Percentiles rank a stretch among this genome's conserved stretches.
These are phyloP conservation scores for Trichoderma reesei DNA, from an alignment of 495 filamentous ascomycete genomes.

Conservation along the genomic window DNA sequence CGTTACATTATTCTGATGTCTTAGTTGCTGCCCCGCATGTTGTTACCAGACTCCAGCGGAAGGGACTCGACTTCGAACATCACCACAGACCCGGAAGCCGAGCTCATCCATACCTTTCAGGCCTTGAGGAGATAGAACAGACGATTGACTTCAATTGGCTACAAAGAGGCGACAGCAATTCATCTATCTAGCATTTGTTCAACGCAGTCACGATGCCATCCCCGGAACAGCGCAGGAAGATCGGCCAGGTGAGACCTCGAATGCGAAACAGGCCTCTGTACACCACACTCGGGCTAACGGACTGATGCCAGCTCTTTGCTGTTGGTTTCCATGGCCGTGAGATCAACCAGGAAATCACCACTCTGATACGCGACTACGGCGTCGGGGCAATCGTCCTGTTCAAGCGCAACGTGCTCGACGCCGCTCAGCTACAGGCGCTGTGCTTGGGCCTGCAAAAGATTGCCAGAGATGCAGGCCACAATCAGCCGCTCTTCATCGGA, in stretches of 20 bases:
- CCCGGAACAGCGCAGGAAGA: neutral
- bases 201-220: neutral
- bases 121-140: neutral
- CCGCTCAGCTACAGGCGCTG: neutral
- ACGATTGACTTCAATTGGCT: neutral
- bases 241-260: neutral
- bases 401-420: slow-evolving; percentile 5
- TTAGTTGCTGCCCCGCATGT: neutral
- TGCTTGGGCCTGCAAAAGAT: neutral
- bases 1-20: neutral
- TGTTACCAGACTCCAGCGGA: neutral
- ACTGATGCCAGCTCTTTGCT: neutral
- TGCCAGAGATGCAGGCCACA: neutral
- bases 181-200: neutral
- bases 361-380: neutral
- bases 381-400: neutral
- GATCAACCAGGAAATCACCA: neutral
- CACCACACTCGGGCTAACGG: neutral
- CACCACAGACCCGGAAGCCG: neutral
- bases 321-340: slow-evolving; percentile 1
- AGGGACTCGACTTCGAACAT: neutral
- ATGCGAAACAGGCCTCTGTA: neutral
- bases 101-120: neutral
- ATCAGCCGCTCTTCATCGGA: neutral
- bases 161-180: neutral